Evolutionary conservation across 768 basidiomycete genomes (phyloP), one percentile per base, ranked within the genome.

Genomic region (Hypholoma fasciculare): DNA sequence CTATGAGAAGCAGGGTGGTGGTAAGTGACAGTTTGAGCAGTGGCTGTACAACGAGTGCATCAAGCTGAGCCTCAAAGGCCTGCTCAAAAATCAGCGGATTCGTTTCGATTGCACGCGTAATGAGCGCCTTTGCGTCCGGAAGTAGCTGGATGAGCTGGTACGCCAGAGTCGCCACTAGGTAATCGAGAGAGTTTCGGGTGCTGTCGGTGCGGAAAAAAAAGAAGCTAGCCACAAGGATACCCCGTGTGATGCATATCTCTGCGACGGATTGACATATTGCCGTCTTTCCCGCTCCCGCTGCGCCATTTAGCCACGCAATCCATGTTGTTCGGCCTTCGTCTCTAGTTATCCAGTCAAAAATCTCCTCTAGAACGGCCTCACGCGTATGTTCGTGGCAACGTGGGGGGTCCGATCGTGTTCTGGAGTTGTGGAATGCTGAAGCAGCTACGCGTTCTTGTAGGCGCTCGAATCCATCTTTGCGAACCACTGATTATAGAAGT

Each of bases 201-300:
- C 11, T 6, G 26, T 62, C 58, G 6, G 39, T 52, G 12, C 58
- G 58, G 9, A 53, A 52, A 20, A 62, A 59, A 40, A 62, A 59
- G 27, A 54, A 62, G 48, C 55, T 57, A 19, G 58, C 55, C 7
- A 57, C 55, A 1, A 53, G 51, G 3, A 47, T 34, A 1, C 34
- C 38, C 1, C 49, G 19, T 1, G 13, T 13, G 23, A 44, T 38
- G 26, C 54, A 52, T 12, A 52, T 26, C 5, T 59, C 58, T 2
- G 58, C 54, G 20, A 62, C 54, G 5, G 58, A 48, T 38, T 62
- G 61, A 1, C 49, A 54, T 4, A 62, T 62, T 20, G 55, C 58
- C 3, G 61, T 57, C 39, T 62, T 62, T 9, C 61, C 61, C 12
- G 63, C 58, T 7, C 63, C 63, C 11, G 63, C 63, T 8, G 63